Base-by-base conservation (phyloP, 164 flowering plant genomes). In the Liriodendron chinense region DNA sequence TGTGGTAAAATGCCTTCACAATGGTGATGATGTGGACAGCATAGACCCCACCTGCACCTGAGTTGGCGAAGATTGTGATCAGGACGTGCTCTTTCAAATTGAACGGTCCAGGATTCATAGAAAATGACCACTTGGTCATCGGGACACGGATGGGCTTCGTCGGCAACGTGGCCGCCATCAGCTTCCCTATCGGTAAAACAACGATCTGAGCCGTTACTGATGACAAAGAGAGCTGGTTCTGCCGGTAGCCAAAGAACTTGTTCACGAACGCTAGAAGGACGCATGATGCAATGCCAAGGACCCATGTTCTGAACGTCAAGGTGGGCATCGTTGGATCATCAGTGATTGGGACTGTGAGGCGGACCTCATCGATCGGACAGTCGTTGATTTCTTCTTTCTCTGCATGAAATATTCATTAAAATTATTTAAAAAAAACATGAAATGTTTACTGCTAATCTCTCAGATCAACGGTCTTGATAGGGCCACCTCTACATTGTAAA, bases 91-190 rank as follows among this genome's bases (percentile, higher is more conserved):
- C 75, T 62, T 73, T 73, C 8, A 73, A 24, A 47, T 73, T 73
- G 75, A 73, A 73, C 6, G 75, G 75, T 7, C 75, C 75, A n/a
- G 79, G 79, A 43, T 77, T 77, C 65, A 77, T 12, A 14, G 79
- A 77, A 47, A 77, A 77, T 0, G 89, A 75, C 91, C 86, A 84
- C 1, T 76, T 80, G 7, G 87, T 79, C 22, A 78, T 26, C 0
- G 91, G 93, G 28, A 87, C 13, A 3, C 22, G 23, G 20, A 88
- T 4, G 0, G 22, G 22, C 25, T 22, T 80, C 2, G 64, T 67
- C 0, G 93, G 91, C 14, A 92, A 83, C 1, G 78, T 80, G 2
- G 85, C 81, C 0, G 94, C 92, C 92, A 92, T 86, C 1, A 92
- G 67, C 75, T 76, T 67, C 7, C 70, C 76, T 1, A 74, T 18